Base-by-base conservation (phyloP, 768 basidiomycete genomes). In the Leccinum imitatum region DNA sequence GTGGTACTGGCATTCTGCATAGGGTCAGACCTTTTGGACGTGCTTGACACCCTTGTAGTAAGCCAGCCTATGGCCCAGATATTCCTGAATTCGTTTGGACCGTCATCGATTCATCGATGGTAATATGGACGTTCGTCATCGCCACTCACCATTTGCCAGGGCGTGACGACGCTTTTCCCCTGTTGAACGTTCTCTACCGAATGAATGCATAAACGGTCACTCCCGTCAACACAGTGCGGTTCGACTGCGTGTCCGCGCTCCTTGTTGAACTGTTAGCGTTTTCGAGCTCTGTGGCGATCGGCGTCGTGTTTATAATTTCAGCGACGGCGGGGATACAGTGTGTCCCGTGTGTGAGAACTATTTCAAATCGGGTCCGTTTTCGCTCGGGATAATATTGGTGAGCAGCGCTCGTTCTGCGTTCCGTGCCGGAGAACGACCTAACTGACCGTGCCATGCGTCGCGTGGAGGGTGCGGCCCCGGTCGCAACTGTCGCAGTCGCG, bases 1-100 rank as follows among this genome's bases (percentile, higher is more conserved):
- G 66, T 86, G 13, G 64, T 78, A 6, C 69, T 86, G 2, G 77
- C 84, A 3, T 82, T 86, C 63, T 82, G 79, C 67, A 84, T 85
- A 82, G 84, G 84, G 10, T 70, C 69, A 1, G 78, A 85, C 55
- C 58, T 84, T 10, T 64, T 75, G 30, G 65, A 63, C 33, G 65
- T 84, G 3, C 58, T 77, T 54, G 60, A 64, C 33, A 74, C 72
- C 31, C 58, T 65, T 8, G 37, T 31, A 30, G 30, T 4, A 25
- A 50, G 31, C 23, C 80, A 82, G 54, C 81, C 82, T 33, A 13
- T 13, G 4, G 78, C 79, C 17, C 65, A 74, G 53, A 73, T 77
- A 19, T 72, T 77, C 56, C 67, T 72, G 35, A 71, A 74, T 50
- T 77, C 76, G 51, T 73, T 81, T 52, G 80, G 79, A 25, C 66